phyloP scores from a whole-genome alignment of 306 rosid genomes.

The Vachellia pachyceras region DNA sequence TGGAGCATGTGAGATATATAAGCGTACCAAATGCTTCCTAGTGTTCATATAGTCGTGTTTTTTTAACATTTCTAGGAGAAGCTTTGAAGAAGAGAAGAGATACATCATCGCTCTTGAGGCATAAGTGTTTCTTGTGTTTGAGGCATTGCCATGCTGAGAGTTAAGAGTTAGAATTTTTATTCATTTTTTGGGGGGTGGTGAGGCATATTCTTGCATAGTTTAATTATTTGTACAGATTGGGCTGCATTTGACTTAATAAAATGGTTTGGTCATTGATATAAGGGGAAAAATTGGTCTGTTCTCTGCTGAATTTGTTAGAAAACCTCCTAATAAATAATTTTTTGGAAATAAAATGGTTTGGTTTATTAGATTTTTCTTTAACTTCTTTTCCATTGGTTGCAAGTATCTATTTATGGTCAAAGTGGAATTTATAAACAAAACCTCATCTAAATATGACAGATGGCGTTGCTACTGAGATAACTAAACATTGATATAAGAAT shows the following conservation, averaged over 20 bases:
- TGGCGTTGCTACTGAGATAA: too few species aligned
- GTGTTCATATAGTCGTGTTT: neutral
- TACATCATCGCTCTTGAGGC: neutral
- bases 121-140: neutral
- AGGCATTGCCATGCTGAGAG: neutral
- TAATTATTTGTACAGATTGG: neutral
- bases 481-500: too few species aligned
- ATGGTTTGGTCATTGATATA: neutral
- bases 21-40: neutral
- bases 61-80: neutral
- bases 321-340: neutral
- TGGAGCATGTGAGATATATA: neutral
- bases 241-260: neutral
- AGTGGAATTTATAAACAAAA: too few species aligned
- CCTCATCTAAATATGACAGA: too few species aligned
- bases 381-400: neutral
- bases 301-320: neutral
- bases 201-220: neutral
- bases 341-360: neutral
- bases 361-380: neutral
- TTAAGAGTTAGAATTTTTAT: neutral
- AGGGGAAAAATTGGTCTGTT: neutral
- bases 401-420: too few species aligned
- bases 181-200: neutral
- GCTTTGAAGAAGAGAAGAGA: neutral